These are phyloP conservation scores for Paecilomyces fulvus DNA, from an alignment of 2,329 filamentous ascomycete species.

Conservation along the genomic window DNA sequence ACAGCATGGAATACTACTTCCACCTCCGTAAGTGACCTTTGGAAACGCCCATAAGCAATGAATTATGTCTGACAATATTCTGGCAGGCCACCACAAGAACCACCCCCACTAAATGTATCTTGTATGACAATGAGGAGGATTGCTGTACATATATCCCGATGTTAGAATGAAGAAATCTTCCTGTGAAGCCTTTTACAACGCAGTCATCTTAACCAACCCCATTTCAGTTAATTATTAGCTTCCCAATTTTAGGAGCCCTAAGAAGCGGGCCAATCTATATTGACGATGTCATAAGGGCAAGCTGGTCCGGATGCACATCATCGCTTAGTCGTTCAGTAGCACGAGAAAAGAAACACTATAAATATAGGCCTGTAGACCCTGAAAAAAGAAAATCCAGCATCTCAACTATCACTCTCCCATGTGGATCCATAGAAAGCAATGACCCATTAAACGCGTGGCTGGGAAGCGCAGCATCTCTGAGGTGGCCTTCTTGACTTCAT, in stretches of 20 bases:
- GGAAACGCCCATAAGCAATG: constrained; percentile 4
- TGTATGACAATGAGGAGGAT: constrained; percentile 16
- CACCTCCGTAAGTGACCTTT: constrained; percentile 72
- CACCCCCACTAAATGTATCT: constrained; percentile 72
- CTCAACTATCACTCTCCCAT: not conserved
- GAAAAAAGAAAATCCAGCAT: not conserved
- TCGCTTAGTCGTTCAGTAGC: not conserved
- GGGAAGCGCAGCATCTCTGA: constrained; percentile 6
- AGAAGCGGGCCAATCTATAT: not conserved
- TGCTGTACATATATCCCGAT: constrained; percentile 34
- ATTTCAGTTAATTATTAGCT: not conserved
- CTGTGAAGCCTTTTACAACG: constrained; percentile 14
- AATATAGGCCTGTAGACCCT: not conserved
- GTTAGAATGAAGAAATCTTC: constrained; percentile 24
- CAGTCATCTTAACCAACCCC: constrained; percentile 5
- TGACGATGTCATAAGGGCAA: not conserved
- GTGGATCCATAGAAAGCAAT: not conserved
- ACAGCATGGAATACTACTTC: constrained; percentile 99
- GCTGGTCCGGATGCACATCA: not conserved
- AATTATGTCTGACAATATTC: constrained; percentile 3
- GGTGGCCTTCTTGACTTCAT: constrained; percentile 11
- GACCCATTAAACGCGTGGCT: not conserved
- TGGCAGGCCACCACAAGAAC: constrained; percentile 98
- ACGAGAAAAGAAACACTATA: not conserved
- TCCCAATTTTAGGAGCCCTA: not conserved